A percentile compares a stretch with the other conserved stretches of the same genome.
phyloP scores from a whole-genome alignment of 768 basidiomycete genomes.

The Amanita pseudoporphyria region DNA sequence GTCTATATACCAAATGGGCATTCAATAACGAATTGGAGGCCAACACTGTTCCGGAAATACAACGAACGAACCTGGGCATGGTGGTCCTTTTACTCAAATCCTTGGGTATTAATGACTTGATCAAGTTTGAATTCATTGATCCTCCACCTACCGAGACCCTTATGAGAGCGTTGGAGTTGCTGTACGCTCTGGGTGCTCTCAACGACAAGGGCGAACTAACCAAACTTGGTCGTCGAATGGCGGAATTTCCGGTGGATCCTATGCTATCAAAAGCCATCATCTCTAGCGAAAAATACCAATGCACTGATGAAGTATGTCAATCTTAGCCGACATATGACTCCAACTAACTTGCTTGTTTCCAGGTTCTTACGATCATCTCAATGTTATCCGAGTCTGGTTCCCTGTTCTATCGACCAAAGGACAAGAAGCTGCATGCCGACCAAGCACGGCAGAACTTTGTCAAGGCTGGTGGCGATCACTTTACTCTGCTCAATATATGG shows the following conservation, averaged over 20 bases:
- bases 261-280: constrained; percentile 97
- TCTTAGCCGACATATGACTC: not conserved
- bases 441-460: constrained; percentile 97
- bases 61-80: constrained; percentile 95
- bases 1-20: constrained; percentile 99
- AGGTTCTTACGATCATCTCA: constrained; percentile 94
- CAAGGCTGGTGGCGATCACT: constrained; percentile 93
- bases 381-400: constrained; percentile 97
- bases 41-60: constrained; percentile 97
- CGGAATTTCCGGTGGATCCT: constrained; percentile 97
- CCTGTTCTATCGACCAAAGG: constrained; percentile 94
- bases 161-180: constrained; percentile 85
- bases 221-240: constrained; percentile 95
- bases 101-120: constrained; percentile 95
- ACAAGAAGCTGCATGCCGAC: constrained; percentile 96
- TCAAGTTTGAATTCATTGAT: constrained; percentile 98
- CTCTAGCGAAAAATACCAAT: constrained; percentile 86
- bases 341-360: not conserved
- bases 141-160: constrained; percentile 97
- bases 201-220: constrained; percentile 96
- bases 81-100: constrained; percentile 94
- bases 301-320: constrained; percentile 83
- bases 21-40: constrained; percentile 93
- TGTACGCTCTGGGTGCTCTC: constrained; percentile 93
- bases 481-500: constrained; percentile 95